These are phyloP conservation scores for Thinopyrum elongatum DNA, from an alignment of 176 grass and related monocot genomes.

Conservation along the genomic window DNA sequence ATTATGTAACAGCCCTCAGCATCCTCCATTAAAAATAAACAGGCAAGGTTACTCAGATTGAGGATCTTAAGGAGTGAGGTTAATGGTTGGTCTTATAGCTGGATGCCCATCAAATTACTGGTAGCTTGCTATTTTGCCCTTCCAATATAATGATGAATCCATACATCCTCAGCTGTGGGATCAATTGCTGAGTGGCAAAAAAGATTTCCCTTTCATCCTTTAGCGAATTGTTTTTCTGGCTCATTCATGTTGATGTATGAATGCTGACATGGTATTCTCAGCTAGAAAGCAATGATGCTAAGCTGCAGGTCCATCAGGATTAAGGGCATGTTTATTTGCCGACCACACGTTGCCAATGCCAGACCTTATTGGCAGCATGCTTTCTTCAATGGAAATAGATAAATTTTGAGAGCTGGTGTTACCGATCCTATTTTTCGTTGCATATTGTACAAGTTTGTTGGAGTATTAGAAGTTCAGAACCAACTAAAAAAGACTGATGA, in stretches of 20 bases:
- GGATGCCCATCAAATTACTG: neutral
- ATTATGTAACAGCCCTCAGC: neutral
- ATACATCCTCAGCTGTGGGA: neutral
- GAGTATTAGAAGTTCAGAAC: neutral
- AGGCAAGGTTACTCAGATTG: neutral
- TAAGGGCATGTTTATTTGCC: neutral
- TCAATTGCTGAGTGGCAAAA: neutral
- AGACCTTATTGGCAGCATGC: neutral
- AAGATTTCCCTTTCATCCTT: neutral
- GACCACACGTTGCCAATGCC: neutral
- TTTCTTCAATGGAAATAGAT: neutral
- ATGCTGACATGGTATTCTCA: neutral
- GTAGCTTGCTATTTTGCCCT: neutral
- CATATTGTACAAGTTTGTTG: neutral
- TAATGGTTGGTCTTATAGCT: neutral
- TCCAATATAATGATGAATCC: neutral
- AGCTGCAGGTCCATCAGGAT: conserved; percentile 3
- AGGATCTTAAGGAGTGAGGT: neutral
- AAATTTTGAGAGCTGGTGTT: neutral
- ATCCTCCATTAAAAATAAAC: conserved; percentile 11
- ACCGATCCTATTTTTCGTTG: neutral
- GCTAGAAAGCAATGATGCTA: neutral
- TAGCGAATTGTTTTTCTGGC: neutral
- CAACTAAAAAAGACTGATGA: neutral
- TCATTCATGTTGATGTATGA: conserved; percentile 1